Percentiles rank a stretch among this genome's conserved stretches.
Conservation (phyloP, 208 protist species). For the Acanthamoeba triangularis region DNA sequence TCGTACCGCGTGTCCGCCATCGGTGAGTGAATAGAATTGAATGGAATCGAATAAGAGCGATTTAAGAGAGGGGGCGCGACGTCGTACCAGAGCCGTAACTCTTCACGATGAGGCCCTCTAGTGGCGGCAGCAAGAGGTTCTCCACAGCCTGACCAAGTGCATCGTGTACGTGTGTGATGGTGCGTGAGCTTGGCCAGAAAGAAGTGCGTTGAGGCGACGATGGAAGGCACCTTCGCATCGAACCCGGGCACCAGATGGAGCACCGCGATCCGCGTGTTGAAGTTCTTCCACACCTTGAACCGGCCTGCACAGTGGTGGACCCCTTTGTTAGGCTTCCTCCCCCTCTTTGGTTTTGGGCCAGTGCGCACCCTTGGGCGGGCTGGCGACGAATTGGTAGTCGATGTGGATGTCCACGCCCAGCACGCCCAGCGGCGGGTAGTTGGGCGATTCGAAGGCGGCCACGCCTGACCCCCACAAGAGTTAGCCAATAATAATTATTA, state of each 20-base stretch:
- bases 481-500: background rate
- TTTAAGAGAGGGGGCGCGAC: background rate
- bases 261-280: slow-evolving; percentile 42
- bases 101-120: slow-evolving; percentile 18
- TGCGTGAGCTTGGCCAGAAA: background rate
- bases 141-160: background rate
- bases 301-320: background rate
- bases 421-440: slow-evolving; percentile 17
- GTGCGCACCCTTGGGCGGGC: slow-evolving; percentile 1
- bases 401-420: slow-evolving; percentile 31
- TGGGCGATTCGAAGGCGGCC: slow-evolving; percentile 24
- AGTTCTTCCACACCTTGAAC: slow-evolving; percentile 26
- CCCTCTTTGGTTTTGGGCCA: too few species aligned
- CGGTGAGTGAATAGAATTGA: background rate
- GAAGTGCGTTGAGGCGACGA: background rate
- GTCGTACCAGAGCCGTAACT: slow-evolving; percentile 6
- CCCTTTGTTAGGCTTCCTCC: too few species aligned
- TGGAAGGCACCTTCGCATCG: background rate
- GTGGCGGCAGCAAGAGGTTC: background rate
- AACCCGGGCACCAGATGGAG: slow-evolving; percentile 27
- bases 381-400: background rate
- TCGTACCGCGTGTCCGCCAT: too few species aligned
- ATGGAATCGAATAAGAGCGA: background rate
- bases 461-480: background rate
- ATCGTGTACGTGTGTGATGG: background rate